Base-by-base conservation (phyloP, 768 basidiomycete species). In the Asterophora lycoperdoides region DNA sequence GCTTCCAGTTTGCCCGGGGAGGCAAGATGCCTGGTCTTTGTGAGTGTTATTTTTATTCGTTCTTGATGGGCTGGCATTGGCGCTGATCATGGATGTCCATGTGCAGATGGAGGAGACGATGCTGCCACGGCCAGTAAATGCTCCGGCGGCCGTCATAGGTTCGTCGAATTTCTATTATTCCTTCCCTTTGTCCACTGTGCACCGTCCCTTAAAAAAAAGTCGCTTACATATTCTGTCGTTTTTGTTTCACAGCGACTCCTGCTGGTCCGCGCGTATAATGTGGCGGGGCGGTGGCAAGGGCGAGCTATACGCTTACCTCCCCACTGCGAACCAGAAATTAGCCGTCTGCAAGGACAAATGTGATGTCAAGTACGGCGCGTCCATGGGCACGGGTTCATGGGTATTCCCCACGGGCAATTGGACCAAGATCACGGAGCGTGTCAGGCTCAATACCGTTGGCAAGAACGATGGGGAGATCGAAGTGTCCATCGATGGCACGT, bases 11-110 rank as follows among this genome's bases (percentile, higher is more conserved):
- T 64, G 71, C 76, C 54, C 72, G 72, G 56, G 84, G 84, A 44
- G 85, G 86, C 30, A 88, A 86, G 64, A 69, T 87, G 18, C 85
- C 84, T 14, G 85, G 84, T 53, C 62, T 86, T 56, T 85, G 81
- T 83, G 59, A 55, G 78, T 15, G 14, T 36, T 35, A 46, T 46
- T 48, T 33, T 49, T 33, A 43, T 2, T 20, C 41, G 15, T 13
- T n/a, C n/a, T n/a, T n/a, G 18, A 36, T 43, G 45, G 29, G 30
- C 19, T 44, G 23, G 33, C 39, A 28, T 39, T 15, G 26, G 29
- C 10, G 8, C 40, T 28, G 9, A 43, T n/a, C 2, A 11, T 42
- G 8, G 14, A 17, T 39, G 42, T 20, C 9, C 34, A 8, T 8
- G 8, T 46, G 29, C 52, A 81, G 78, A 77, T 56, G 83, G 81